Conservation (phyloP, 495 filamentous ascomycete genomes). For the Penicillium maclennaniae region DNA sequence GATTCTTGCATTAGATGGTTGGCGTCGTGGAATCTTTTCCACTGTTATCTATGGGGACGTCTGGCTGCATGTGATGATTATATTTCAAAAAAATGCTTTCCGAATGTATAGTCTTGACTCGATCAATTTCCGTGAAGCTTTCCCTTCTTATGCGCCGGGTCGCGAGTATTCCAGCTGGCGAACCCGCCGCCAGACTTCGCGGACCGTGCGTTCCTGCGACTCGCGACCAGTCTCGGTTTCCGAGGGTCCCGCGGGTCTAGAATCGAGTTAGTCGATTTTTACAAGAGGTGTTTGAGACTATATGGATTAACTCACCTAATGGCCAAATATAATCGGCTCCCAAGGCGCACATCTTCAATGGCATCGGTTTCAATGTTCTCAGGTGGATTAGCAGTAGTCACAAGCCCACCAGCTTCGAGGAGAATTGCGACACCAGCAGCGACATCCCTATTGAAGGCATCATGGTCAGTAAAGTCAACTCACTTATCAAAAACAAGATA, state of each 20-base stretch:
- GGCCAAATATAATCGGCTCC: constrained; percentile 61
- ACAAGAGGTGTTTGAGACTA: no score
- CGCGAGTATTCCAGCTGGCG: constrained; percentile 56
- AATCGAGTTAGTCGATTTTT: background rate
- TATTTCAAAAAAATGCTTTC: background rate
- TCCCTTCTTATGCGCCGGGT: constrained; percentile 40
- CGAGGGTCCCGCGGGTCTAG: constrained; percentile 57
- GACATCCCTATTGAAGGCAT: constrained; percentile 41
- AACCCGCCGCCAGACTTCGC: constrained; percentile 66
- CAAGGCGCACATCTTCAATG: constrained; percentile 55
- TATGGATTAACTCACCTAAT: constrained; percentile 53
- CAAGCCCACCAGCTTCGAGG: constrained; percentile 57
- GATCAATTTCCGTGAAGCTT: background rate
- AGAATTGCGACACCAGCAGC: constrained; percentile 55
- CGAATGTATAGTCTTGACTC: background rate
- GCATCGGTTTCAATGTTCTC: constrained; percentile 47
- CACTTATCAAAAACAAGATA: no score
- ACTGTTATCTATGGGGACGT: constrained; percentile 2
- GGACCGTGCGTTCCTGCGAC: constrained; percentile 60
- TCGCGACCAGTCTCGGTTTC: constrained; percentile 56
- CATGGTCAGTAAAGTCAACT: constrained; percentile 15
- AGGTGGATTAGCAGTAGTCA: constrained; percentile 65
- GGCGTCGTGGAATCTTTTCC: constrained; percentile 14
- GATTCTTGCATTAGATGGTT: constrained; percentile 26
- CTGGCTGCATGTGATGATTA: background rate